Percentiles rank a stretch among this genome's conserved stretches.
Conservation (phyloP, 2,329 filamentous ascomycete species). For the Fusarium albidum region DNA sequence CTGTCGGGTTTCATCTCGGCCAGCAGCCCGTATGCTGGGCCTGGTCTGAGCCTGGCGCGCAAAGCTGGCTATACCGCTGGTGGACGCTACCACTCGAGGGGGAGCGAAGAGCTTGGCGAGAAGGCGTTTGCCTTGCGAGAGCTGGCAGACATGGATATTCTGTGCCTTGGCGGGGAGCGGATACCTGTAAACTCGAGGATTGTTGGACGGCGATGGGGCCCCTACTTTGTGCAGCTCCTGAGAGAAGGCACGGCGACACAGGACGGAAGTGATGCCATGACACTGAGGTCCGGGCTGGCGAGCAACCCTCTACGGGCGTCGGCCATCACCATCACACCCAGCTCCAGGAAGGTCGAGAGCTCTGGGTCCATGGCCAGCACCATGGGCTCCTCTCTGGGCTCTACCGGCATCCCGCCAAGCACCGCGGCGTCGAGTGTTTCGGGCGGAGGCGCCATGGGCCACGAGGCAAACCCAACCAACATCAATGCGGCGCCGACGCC, state of each 20-base stretch:
- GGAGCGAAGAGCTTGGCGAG: slow-evolving; percentile 86
- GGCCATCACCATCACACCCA: slow-evolving; percentile 83
- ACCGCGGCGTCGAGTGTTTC: slow-evolving; percentile 56
- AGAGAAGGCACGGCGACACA: slow-evolving; percentile 79
- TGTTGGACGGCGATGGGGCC: slow-evolving; percentile 88
- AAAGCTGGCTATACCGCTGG: slow-evolving; percentile 74
- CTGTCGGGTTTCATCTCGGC: slow-evolving; percentile 86
- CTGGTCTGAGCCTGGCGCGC: slow-evolving; percentile 62
- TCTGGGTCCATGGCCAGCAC: slow-evolving; percentile 57
- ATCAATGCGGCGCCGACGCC: slow-evolving; percentile 67
- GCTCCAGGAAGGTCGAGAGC: slow-evolving; percentile 60
- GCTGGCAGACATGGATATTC: slow-evolving; percentile 94
- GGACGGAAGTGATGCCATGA: slow-evolving; percentile 78
- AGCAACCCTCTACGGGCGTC: slow-evolving; percentile 75
- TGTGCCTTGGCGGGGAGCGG: slow-evolving; percentile 88
- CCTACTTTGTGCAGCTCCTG: slow-evolving; percentile 92
- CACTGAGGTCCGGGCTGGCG: slow-evolving; percentile 71
- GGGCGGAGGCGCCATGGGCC: slow-evolving; percentile 41
- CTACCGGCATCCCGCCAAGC: slow-evolving; percentile 50
- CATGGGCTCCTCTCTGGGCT: slow-evolving; percentile 50
- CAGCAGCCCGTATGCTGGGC: slow-evolving; percentile 72
- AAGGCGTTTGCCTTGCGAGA: slow-evolving; percentile 83
- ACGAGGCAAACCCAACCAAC: slow-evolving; percentile 48
- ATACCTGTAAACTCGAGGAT: slow-evolving; percentile 94
- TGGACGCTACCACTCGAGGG: slow-evolving; percentile 77